Evolutionary conservation across 805 yeast species (phyloP), one percentile per base, ranked within the genome.

Genomic region (Starmera caribaea): DNA sequence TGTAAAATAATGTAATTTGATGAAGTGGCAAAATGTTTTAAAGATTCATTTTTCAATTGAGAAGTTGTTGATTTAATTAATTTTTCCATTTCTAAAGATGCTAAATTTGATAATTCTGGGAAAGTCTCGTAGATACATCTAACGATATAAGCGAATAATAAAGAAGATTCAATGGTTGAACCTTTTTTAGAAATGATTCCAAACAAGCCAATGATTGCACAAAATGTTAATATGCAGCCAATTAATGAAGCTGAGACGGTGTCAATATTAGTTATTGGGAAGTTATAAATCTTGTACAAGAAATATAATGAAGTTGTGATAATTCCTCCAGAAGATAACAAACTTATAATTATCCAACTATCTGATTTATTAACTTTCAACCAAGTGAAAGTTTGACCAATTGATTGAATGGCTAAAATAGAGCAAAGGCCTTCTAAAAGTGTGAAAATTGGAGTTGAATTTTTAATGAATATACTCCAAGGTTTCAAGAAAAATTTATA

Each of bases 351-450:
- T 37, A 84, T 73, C 89, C 95, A 84, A 32, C 51, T 54, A 51
- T 88, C 96, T 5, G 87, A 76, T 46, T 74, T 76, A 41, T 69
- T 44, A 10, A 58, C 57, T 16, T 79, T 74, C 35, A 86, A 63
- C 81, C 89, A 81, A 45, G 74, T 71, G 39, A 84, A 71, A 8
- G 85, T 77, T 51, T 88, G 88, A 8, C 97, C 96, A 33, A 85
- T 72, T 12, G 95, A 85, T 63, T 92, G 98, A 44, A 92, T 87
- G n/a, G 87, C 79, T 41, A 92, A 67, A 21, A 92, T 72, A 1
- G 96, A 79, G 60, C 96, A 94, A 50, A 92, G 80, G 2, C 98
- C 98, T 62, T 92, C 98, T 38, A 89, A 64, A 15, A 88, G 69
- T 0, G 96, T 85, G 60, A 92, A 90, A 35, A 85, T 66, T 2